These are phyloP conservation scores for Solanum etuberosum DNA, from an alignment of 257 asterid genomes.

Conservation along the genomic window DNA sequence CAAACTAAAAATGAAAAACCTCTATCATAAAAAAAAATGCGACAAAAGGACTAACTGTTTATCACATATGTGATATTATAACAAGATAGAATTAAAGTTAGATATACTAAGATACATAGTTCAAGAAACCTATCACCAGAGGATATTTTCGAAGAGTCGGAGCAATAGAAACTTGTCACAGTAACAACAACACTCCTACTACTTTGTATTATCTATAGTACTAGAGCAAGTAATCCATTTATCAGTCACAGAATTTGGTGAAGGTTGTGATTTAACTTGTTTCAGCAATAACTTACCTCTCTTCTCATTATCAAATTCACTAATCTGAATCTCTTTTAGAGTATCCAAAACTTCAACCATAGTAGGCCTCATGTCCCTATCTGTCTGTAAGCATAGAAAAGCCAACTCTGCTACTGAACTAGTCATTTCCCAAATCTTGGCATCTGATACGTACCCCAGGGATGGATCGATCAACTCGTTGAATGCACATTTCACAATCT, in stretches of 20 bases:
- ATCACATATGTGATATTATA: background rate
- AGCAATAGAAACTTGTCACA: background rate
- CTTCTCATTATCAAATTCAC: background rate
- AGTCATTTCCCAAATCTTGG: background rate
- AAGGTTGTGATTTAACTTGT: background rate
- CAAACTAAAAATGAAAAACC: background rate
- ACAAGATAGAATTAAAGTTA: background rate
- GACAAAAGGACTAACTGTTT: background rate
- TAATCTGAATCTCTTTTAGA: background rate
- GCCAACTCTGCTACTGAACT: background rate
- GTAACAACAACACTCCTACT: background rate
- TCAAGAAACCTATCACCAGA: background rate
- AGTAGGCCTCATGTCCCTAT: background rate
- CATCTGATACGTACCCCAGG: background rate
- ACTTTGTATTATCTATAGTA: background rate
- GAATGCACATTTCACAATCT: background rate
- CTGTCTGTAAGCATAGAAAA: background rate
- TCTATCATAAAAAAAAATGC: background rate
- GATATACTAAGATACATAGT: background rate
- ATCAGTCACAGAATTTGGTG: background rate
- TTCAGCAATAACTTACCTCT: background rate
- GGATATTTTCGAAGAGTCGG: background rate
- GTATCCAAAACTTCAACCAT: background rate
- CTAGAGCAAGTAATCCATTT: background rate
- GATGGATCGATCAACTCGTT: constrained; percentile 1